Base-by-base conservation (phyloP, 1,284 basidiomycete genomes). In the Boletus hoseneyae region DNA sequence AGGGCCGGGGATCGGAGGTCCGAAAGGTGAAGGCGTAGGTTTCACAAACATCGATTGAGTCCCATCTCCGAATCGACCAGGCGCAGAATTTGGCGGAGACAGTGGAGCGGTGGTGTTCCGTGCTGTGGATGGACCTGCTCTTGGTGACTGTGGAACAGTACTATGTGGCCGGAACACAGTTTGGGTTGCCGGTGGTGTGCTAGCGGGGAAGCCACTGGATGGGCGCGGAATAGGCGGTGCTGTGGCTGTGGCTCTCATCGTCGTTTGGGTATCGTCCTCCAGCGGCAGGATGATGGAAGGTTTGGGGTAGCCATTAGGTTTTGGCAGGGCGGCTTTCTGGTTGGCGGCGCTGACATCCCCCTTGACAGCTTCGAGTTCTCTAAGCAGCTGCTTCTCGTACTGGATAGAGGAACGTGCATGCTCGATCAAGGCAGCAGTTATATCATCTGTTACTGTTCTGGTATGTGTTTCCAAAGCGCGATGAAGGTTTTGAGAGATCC, bases 401-500 rank as follows among this genome's bases (percentile, higher is more conserved):
- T 93, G 84, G 59, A 97, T 83, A 35, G 87, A 86, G 27, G 92
- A 88, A 19, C 93, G 83, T 10, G 90, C 90, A 65, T 97, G 92
- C 67, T 97, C 93, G 47, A 97, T 83, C 33, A 97, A 73, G 1
- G 90, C 86, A 29, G 88, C 78, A 12, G 90, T 87, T 45, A 97
- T 80, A 64, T 97, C 94, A 51, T 95, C 90, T 49, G 95, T 88
- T 16, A 93, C 87, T 56, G 89, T 80, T 46, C 80, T 80, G 50
- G 89, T 90, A 68, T 97, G 93, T 1, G 80, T 80, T 37, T 87
- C 80, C 29, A 97, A 78, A 1, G 93, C 87, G 36, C 80, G 80
- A 61, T 95, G 91, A 10, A 97, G 75, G 58, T 97, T 94, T 58
- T 90, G 83, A 1, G 94, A 96, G 52, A 97, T 97, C 47, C 90